A percentile compares a stretch with the other conserved stretches of the same genome.
phyloP scores from a whole-genome alignment of 1,284 basidiomycete genomes.

The Chiua sp. region DNA sequence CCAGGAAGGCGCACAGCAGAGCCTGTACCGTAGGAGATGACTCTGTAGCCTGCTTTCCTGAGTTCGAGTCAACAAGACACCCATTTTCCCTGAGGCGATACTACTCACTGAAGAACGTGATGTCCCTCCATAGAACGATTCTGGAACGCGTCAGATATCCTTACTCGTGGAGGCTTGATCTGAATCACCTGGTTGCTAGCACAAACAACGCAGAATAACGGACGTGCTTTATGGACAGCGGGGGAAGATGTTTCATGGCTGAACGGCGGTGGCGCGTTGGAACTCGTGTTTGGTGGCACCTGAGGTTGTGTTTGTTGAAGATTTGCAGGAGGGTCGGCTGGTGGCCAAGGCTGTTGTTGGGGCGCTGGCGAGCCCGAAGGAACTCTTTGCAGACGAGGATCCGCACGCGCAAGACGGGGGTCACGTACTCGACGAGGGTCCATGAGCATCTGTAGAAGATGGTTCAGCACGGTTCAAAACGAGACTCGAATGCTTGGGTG shows the following conservation, averaged over 20 bases:
- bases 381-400: conserved; percentile 65
- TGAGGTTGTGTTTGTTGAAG: conserved; percentile 27
- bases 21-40: conserved; percentile 95
- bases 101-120: conserved; percentile 82
- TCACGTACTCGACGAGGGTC: conserved; percentile 82
- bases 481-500: conserved; percentile 18
- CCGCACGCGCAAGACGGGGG: conserved; percentile 71
- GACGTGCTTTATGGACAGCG: conserved; percentile 61
- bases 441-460: conserved; percentile 48
- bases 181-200: conserved; percentile 90
- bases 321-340: conserved; percentile 21
- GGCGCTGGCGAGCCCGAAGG: conserved; percentile 48
- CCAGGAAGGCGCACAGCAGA: conserved; percentile 97
- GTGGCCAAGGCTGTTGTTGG: conserved; percentile 42
- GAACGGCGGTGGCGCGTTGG: conserved; percentile 6
- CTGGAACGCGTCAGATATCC: conserved; percentile 48
- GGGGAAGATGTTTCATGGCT: conserved; percentile 15
- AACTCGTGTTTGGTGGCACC: conserved; percentile 12
- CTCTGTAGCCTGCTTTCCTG: conserved; percentile 88
- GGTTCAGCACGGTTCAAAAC: conserved; percentile 17
- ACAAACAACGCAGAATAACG: conserved; percentile 96
- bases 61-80: conserved; percentile 11
- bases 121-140: conserved; percentile 99
- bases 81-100: background rate
- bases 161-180: background rate